Percentiles rank a stretch among this genome's conserved stretches.
Evolutionary conservation across 2,329 filamentous ascomycete species (phyloP).

Genomic region (Cytospora mali): DNA sequence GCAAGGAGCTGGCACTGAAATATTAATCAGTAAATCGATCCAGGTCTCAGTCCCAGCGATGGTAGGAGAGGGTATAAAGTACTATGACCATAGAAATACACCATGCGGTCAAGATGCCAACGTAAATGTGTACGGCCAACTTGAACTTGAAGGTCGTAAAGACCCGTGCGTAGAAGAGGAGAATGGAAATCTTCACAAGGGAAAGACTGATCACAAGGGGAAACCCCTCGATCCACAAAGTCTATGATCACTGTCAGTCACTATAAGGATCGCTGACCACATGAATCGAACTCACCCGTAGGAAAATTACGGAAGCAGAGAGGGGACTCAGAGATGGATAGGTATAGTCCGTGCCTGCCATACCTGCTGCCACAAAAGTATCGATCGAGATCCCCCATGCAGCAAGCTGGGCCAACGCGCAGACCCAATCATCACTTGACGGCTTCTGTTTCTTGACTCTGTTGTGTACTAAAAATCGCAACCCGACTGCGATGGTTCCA

Average conservation of each 20-base stretch:
- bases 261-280: neutral
- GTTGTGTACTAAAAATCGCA: constrained; percentile 1
- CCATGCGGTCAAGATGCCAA: constrained; percentile 1
- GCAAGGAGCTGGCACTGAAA: constrained; percentile 6
- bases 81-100: constrained; percentile 6
- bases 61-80: neutral
- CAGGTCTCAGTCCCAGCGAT: neutral
- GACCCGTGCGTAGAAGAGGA: constrained; percentile 4
- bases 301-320: constrained; percentile 2
- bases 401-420: constrained; percentile 7
- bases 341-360: constrained; percentile 6
- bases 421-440: constrained; percentile 4
- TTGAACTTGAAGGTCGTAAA: constrained; percentile 2
- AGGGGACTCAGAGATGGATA: constrained; percentile 2
- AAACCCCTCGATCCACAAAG: constrained; percentile 5
- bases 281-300: constrained; percentile 4
- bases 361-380: constrained; percentile 2
- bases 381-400: constrained; percentile 8
- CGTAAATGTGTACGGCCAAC: constrained; percentile 1
- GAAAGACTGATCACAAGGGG: constrained; percentile 5
- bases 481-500: neutral
- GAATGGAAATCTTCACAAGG: constrained; percentile 5
- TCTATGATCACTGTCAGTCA: neutral
- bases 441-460: constrained; percentile 6
- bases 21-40: neutral